These are phyloP conservation scores for Phytopythium sindhum DNA, from an alignment of 352 stramenopile genomes.

Conservation along the genomic window DNA sequence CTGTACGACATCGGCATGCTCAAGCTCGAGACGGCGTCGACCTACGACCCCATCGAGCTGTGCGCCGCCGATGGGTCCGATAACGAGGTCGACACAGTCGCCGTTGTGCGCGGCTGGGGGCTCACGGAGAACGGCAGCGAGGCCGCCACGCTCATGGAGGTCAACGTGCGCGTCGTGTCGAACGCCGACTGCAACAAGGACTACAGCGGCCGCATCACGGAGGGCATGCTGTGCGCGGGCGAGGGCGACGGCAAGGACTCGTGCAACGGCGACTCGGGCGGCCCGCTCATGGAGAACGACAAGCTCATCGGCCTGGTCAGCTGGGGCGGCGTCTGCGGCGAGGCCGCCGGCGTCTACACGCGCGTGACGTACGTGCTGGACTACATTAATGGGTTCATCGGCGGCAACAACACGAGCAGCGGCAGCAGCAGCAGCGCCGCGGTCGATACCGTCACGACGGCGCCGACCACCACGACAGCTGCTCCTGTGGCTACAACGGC, in stretches of 20 bases:
- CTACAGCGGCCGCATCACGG: slow-evolving; percentile 54
- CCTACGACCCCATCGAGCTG: slow-evolving; percentile 26
- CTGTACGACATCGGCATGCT: slow-evolving; percentile 54
- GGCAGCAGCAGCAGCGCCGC: slow-evolving; percentile 15
- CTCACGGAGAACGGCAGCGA: slow-evolving; percentile 42
- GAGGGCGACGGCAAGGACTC: slow-evolving; percentile 42
- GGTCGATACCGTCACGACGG: background rate
- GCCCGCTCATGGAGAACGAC: slow-evolving; percentile 48
- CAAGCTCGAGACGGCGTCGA: slow-evolving; percentile 49
- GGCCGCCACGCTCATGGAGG: slow-evolving; percentile 42
- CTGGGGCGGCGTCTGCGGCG: slow-evolving; percentile 57
- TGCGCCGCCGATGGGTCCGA: slow-evolving; percentile 38
- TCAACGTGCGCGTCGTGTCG: slow-evolving; percentile 54
- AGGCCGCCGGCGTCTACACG: slow-evolving; percentile 52
- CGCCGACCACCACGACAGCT: slow-evolving; percentile 9
- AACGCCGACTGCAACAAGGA: slow-evolving; percentile 57
- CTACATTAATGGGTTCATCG: slow-evolving; percentile 54
- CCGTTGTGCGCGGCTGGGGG: slow-evolving; percentile 57
- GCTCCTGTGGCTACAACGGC: slow-evolving; percentile 3
- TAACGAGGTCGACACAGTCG: slow-evolving; percentile 45
- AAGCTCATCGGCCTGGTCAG: slow-evolving; percentile 62
- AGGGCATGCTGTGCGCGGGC: slow-evolving; percentile 60
- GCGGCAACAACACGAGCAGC: slow-evolving; percentile 13
- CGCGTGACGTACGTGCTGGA: slow-evolving; percentile 46
- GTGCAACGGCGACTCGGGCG: slow-evolving; percentile 70